These are phyloP conservation scores for Fragilaria crotonensis DNA, from an alignment of 108 stramenopile species.

Conservation along the genomic window DNA sequence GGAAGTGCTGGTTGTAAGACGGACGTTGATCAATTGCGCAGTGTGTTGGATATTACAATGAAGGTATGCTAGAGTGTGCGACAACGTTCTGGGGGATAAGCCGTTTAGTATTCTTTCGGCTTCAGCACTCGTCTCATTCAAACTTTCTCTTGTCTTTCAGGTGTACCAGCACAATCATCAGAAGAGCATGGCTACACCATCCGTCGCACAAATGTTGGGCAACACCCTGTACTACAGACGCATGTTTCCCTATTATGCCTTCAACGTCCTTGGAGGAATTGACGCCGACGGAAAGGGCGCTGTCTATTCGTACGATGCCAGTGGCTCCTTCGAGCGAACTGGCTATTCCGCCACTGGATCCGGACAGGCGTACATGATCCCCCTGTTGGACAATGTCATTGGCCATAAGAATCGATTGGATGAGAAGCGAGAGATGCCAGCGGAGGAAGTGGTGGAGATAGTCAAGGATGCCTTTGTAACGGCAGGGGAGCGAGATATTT, in stretches of 20 bases:
- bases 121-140: no score
- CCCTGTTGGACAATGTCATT: constrained; percentile 94
- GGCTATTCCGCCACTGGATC: constrained; percentile 77
- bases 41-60: constrained; percentile 84
- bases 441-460: constrained; percentile 89
- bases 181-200: constrained; percentile 88
- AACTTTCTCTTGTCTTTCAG: background rate
- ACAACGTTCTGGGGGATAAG: background rate
- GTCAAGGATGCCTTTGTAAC: constrained; percentile 95
- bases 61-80: no score
- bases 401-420: constrained; percentile 88
- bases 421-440: constrained; percentile 70
- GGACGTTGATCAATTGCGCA: constrained; percentile 91
- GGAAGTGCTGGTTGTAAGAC: constrained; percentile 95
- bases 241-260: constrained; percentile 99
- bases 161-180: constrained; percentile 93
- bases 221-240: constrained; percentile 95
- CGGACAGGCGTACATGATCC: constrained; percentile 89
- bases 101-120: background rate
- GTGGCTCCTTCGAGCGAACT: constrained; percentile 92
- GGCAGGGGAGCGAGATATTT: constrained; percentile 96
- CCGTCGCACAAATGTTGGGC: constrained; percentile 92
- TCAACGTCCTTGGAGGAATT: constrained; percentile 94
- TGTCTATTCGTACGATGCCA: constrained; percentile 97
- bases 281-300: constrained; percentile 95